phyloP scores from a whole-genome alignment of 2,329 filamentous ascomycete species.

The Cercospora zeina region DNA sequence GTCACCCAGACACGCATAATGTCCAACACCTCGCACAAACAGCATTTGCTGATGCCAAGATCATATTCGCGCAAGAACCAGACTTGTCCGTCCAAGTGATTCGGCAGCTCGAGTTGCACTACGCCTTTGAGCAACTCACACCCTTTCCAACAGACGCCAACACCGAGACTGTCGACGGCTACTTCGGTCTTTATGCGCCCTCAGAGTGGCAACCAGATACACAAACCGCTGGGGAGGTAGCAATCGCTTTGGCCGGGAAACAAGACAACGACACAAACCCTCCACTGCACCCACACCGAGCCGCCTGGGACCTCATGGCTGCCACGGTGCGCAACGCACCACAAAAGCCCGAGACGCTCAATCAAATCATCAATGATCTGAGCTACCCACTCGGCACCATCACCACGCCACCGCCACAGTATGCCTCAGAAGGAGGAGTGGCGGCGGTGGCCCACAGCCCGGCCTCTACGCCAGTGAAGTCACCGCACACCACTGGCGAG shows the following conservation, averaged over 20 bases:
- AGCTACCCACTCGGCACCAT: constrained; percentile 11
- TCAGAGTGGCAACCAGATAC: constrained; percentile 17
- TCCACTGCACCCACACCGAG: not conserved
- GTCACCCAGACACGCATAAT: constrained; percentile 26
- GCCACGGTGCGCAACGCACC: not conserved
- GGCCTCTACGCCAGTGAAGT: constrained; percentile 18
- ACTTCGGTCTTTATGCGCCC: constrained; percentile 29
- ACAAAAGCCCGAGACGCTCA: not conserved
- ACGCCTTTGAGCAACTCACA: constrained; percentile 29
- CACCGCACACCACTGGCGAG: constrained; percentile 3
- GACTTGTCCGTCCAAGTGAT: constrained; percentile 33
- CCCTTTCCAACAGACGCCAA: constrained; percentile 36
- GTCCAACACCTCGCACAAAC: constrained; percentile 19
- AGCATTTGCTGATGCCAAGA: constrained; percentile 25
- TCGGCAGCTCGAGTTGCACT: constrained; percentile 30
- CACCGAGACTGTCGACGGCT: constrained; percentile 34
- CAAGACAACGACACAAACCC: not conserved
- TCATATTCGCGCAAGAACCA: constrained; percentile 28
- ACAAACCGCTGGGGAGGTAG: constrained; percentile 15
- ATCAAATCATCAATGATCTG: constrained; percentile 4
- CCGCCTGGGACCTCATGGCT: not conserved
- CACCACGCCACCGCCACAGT: not conserved
- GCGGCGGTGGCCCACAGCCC: constrained; percentile 10
- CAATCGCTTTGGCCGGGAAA: constrained; percentile 5
- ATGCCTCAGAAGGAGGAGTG: constrained; percentile 7